Percentiles rank a stretch among this genome's conserved stretches.
Conservation (phyloP, 495 filamentous ascomycete species). For the Podospora didyma region DNA sequence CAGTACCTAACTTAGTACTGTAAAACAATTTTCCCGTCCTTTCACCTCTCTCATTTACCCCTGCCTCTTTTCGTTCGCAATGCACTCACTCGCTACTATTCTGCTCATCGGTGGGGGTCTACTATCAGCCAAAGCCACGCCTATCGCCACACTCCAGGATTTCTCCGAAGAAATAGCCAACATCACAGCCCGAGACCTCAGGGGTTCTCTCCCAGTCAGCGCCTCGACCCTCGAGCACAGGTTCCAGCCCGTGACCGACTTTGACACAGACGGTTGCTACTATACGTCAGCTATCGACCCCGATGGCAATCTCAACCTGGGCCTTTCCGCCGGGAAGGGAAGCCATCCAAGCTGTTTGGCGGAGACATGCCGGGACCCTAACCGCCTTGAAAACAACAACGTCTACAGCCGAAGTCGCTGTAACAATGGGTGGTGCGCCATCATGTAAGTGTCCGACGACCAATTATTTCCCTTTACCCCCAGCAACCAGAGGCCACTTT, state of each 20-base stretch:
- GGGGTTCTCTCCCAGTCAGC: constrained; percentile 1
- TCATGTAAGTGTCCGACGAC: too few species aligned
- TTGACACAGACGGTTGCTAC: constrained; percentile 34
- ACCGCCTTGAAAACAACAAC: constrained; percentile 28
- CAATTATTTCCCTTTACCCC: not conserved
- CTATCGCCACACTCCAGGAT: not conserved
- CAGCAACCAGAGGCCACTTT: not conserved
- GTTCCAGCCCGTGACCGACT: constrained; percentile 34
- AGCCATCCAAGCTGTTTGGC: constrained; percentile 8
- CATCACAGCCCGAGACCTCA: not conserved
- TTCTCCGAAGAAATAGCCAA: too few species aligned
- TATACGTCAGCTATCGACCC: constrained; percentile 32
- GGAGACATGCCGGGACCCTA: constrained; percentile 21
- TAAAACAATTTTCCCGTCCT: too few species aligned
- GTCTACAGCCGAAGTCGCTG: constrained; percentile 32
- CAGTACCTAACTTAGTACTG: too few species aligned
- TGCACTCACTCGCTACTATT: too few species aligned
- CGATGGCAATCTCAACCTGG: constrained; percentile 27
- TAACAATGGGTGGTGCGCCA: constrained; percentile 22
- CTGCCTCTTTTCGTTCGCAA: too few species aligned
- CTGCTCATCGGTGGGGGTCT: too few species aligned
- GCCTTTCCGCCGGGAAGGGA: constrained; percentile 7
- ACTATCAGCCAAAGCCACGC: too few species aligned
- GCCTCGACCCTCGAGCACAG: constrained; percentile 8
- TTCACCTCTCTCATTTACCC: too few species aligned